phyloP scores from a whole-genome alignment of 495 filamentous ascomycete species.

The Penicillium canescens region DNA sequence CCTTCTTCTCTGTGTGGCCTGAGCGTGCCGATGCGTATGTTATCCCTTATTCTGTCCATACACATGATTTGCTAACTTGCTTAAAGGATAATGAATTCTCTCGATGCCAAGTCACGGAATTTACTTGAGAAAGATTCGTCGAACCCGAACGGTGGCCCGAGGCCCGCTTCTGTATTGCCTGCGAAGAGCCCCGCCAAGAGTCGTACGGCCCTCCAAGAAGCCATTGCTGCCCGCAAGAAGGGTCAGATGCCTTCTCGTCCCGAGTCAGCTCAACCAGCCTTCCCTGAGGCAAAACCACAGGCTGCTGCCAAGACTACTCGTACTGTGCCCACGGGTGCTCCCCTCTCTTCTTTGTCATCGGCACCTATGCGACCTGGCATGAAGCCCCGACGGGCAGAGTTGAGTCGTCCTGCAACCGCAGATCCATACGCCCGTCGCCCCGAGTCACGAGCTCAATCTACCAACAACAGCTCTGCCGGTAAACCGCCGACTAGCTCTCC shows the following conservation, averaged over 20 bases:
- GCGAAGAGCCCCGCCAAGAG: constrained; percentile 25
- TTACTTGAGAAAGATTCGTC: constrained; percentile 75
- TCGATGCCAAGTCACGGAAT: constrained; percentile 73
- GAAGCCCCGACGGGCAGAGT: constrained; percentile 46
- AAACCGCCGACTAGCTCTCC: constrained; percentile 41
- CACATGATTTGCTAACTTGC: constrained; percentile 25
- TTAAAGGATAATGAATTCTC: constrained; percentile 66
- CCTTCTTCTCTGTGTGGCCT: constrained; percentile 74
- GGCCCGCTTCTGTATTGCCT: constrained; percentile 38
- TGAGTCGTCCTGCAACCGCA: constrained; percentile 56
- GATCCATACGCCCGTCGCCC: constrained; percentile 54
- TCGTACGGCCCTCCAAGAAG: constrained; percentile 66
- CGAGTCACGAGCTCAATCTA: constrained; percentile 23
- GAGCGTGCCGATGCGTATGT: constrained; percentile 71
- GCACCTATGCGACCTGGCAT: constrained; percentile 59
- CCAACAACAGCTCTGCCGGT: constrained; percentile 29
- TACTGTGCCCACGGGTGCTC: constrained; percentile 33
- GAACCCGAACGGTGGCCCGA: constrained; percentile 69
- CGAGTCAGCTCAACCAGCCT: constrained; percentile 67
- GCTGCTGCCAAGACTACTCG: constrained; percentile 36
- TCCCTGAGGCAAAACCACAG: constrained; percentile 44
- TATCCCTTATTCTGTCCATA: background rate
- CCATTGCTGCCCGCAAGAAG: constrained; percentile 82
- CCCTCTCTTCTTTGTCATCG: constrained; percentile 52
- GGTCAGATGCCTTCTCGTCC: constrained; percentile 64